Conservation (phyloP, 768 basidiomycete species). For the Rhizopogon rudus region DNA sequence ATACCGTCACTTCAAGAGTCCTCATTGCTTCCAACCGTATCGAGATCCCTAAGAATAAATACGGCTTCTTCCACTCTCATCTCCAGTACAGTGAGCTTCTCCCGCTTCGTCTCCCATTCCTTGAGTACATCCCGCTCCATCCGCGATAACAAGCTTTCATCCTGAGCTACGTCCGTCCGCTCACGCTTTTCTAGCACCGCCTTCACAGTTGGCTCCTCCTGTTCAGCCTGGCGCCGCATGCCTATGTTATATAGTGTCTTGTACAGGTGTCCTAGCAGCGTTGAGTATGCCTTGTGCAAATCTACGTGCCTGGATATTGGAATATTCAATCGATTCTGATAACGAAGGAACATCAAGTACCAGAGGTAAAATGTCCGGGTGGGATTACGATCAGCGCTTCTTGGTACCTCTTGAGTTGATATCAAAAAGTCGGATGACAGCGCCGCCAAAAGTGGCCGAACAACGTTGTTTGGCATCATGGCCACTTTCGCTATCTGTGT, state of each 20-base stretch:
- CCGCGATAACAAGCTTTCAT: conserved; percentile 60
- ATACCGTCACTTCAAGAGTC: conserved; percentile 26
- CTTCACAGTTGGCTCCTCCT: conserved; percentile 57
- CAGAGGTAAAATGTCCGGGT: conserved; percentile 89
- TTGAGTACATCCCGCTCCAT: conserved; percentile 72
- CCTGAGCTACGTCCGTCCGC: conserved; percentile 79
- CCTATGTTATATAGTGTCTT: conserved; percentile 89
- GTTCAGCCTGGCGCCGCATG: conserved; percentile 67
- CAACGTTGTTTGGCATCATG: conserved; percentile 88
- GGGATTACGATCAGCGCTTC: conserved; percentile 85
- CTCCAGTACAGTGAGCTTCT: conserved; percentile 76
- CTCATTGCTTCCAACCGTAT: conserved; percentile 41
- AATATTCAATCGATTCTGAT: not conserved
- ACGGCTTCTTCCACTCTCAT: conserved; percentile 84
- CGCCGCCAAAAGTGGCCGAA: conserved; percentile 72
- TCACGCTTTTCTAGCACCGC: conserved; percentile 79
- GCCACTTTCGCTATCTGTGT: conserved; percentile 86
- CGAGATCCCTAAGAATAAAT: conserved; percentile 84
- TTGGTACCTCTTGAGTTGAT: conserved; percentile 90
- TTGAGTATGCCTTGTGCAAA: conserved; percentile 73
- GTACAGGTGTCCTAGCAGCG: conserved; percentile 74
- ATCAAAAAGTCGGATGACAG: conserved; percentile 80
- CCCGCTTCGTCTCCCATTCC: conserved; percentile 70
- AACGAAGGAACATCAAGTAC: conserved; percentile 34
- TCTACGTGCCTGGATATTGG: conserved; percentile 75